phyloP scores from a whole-genome alignment of 2,329 filamentous ascomycete genomes.

The Hymenoscyphus occultus region DNA sequence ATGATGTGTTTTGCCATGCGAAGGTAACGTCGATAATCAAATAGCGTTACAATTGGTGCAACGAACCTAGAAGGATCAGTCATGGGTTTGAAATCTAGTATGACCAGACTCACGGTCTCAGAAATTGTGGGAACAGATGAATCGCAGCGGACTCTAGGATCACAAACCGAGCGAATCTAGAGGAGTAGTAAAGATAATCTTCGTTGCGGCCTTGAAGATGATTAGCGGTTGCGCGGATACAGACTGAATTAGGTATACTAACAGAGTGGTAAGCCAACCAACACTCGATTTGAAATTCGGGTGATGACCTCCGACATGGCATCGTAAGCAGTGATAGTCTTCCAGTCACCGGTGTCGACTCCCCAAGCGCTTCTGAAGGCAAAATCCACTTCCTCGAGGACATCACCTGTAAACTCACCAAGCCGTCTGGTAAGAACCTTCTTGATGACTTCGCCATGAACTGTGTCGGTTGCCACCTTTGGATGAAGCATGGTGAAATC shows the following conservation, averaged over 20 bases:
- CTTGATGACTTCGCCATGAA: conserved; percentile 36
- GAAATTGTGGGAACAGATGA: conserved; percentile 32
- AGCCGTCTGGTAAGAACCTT: conserved; percentile 39
- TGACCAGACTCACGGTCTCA: conserved; percentile 35
- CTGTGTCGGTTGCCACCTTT: conserved; percentile 32
- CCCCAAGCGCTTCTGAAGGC: conserved; percentile 31
- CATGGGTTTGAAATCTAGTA: neutral
- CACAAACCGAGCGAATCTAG: conserved; percentile 36
- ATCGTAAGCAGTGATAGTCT: conserved; percentile 27
- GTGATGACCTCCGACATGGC: conserved; percentile 31
- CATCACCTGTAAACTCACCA: conserved; percentile 28
- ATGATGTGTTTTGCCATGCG: conserved; percentile 35
- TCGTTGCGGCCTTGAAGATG: conserved; percentile 31
- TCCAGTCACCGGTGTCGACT: conserved; percentile 29
- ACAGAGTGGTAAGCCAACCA: conserved; percentile 36
- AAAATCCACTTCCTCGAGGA: conserved; percentile 28
- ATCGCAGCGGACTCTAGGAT: conserved; percentile 37
- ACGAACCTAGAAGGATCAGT: conserved; percentile 25
- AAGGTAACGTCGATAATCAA: conserved; percentile 25
- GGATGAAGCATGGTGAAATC: conserved; percentile 36
- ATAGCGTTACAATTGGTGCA: conserved; percentile 22
- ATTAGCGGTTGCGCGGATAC: neutral
- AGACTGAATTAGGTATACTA: conserved; percentile 12
- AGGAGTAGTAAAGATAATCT: conserved; percentile 36
- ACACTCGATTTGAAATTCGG: conserved; percentile 33